Evolutionary conservation across 805 yeast species (phyloP).

Genomic region (Diddensiella transvaalensis): DNA sequence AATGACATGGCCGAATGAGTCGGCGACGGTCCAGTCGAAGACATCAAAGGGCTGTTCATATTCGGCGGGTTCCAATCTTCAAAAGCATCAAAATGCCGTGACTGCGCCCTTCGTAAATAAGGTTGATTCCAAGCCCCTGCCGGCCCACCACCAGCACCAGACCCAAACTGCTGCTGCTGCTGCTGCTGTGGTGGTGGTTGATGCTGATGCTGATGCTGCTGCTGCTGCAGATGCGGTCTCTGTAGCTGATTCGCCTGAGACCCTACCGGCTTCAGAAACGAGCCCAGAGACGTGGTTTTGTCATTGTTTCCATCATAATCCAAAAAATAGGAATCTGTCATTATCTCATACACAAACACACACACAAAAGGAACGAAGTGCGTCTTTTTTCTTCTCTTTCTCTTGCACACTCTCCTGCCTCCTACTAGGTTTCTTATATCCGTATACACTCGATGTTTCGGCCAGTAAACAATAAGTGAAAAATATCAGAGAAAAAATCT

Average conservation of each 20-base stretch:
- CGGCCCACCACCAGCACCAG: not conserved
- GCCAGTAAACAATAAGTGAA: too few species aligned
- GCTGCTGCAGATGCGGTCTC: not conserved
- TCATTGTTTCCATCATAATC: conserved; percentile 2
- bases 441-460: too few species aligned
- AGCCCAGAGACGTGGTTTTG: conserved; percentile 1
- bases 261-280: not conserved
- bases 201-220: not conserved
- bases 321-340: conserved; percentile 3
- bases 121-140: conserved; percentile 2
- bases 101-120: conserved; percentile 21
- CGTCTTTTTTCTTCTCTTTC: too few species aligned
- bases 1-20: not conserved
- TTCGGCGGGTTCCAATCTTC: conserved; percentile 5
- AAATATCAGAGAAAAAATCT: too few species aligned
- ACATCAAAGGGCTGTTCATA: not conserved
- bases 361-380: too few species aligned
- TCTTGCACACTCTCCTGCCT: too few species aligned
- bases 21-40: not conserved
- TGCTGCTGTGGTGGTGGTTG: not conserved
- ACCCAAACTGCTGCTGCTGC: not conserved
- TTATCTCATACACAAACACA: not conserved
- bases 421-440: too few species aligned
- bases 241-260: not conserved
- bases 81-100: conserved; percentile 26